Percentiles rank a stretch among this genome's conserved stretches.
phyloP scores from a whole-genome alignment of 2,329 filamentous ascomycete species.

The Talaromyces sp. region DNA sequence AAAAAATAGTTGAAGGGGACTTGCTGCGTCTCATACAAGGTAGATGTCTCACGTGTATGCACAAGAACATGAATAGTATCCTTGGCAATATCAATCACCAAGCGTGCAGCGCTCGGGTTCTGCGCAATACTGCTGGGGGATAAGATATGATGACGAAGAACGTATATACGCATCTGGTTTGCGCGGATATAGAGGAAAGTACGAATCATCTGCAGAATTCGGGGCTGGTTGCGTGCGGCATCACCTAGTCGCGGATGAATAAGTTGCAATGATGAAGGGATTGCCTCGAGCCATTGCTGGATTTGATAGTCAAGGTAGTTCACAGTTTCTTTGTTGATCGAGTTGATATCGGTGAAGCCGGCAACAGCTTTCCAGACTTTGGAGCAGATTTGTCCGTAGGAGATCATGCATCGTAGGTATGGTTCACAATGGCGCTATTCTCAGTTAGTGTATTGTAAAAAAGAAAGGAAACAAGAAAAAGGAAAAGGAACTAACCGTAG shows the following conservation, averaged over 20 bases:
- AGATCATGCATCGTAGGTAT: constrained; percentile 8
- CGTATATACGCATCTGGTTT: constrained; percentile 14
- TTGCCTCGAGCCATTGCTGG: background rate
- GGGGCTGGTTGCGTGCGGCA: background rate
- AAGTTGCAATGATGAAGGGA: background rate
- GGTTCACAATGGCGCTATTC: background rate
- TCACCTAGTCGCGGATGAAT: background rate
- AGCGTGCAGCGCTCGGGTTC: background rate
- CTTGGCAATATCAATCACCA: background rate
- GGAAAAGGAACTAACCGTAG: background rate
- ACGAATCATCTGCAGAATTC: background rate
- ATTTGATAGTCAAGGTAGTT: constrained; percentile 10
- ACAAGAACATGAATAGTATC: constrained; percentile 3
- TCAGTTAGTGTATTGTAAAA: background rate
- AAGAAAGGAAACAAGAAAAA: too few relatives aligned
- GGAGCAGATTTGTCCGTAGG: constrained; percentile 2
- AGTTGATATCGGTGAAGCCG: background rate
- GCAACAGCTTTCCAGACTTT: constrained; percentile 6
- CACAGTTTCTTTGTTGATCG: background rate
- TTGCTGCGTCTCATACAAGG: background rate
- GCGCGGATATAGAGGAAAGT: constrained; percentile 10
- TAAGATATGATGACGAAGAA: constrained; percentile 12
- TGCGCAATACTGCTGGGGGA: background rate
- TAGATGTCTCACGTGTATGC: background rate
- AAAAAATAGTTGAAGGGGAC: constrained; percentile 12